Base-by-base conservation (phyloP, 1,139 yeast species). In the Saccharomyces hybrid region DNA sequence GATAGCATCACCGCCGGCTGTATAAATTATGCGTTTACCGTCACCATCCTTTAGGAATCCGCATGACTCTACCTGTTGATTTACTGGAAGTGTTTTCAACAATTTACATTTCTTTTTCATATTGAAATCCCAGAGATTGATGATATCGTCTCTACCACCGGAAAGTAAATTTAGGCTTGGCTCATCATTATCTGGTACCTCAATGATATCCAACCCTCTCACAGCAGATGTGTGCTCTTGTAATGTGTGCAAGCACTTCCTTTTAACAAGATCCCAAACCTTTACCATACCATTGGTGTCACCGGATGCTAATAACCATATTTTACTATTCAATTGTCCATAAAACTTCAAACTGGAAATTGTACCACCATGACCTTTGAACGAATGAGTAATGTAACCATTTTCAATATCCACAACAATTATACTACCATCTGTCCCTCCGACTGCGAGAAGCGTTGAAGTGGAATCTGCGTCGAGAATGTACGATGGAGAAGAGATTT, bases 301-400 rank as follows among this genome's bases (percentile, higher is more conserved):
- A 63, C 96, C 97, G 63, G 89, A 81, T 14, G 89, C 87, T 57
- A 93, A 76, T 63, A 77, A 78, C 98, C 98, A 93, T 54, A 81
- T 78, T 11, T 80, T 74, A 3, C 86, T 77, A 61, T 87, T 84
- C 52, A 82, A 74, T 55, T 84, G 86, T 25, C 96, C 96, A 68
- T 79, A 78, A 69, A 93, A 89, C 34, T 76, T 73, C 55, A 93
- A 72, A 2, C 95, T 82, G 56, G 96, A 86, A 48, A 93, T 79
- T 5, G 96, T 87, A n/a, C 95, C 85, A 23, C 96, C 96, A 70
- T 95, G 99, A 0, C 99, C 98, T 68, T 88, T 86, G 58, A 93
- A 79, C 16, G 89, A 84, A 71, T 93, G 99, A 0, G 99, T 93
- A 1, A 86, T 81, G 61, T 80, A 89, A 1, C 95, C 95, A 38